A percentile compares a stretch with the other conserved stretches of the same genome.
These are phyloP conservation scores for Tricholoma flavovirens DNA, from an alignment of 768 basidiomycete species.

Conservation along the genomic window DNA sequence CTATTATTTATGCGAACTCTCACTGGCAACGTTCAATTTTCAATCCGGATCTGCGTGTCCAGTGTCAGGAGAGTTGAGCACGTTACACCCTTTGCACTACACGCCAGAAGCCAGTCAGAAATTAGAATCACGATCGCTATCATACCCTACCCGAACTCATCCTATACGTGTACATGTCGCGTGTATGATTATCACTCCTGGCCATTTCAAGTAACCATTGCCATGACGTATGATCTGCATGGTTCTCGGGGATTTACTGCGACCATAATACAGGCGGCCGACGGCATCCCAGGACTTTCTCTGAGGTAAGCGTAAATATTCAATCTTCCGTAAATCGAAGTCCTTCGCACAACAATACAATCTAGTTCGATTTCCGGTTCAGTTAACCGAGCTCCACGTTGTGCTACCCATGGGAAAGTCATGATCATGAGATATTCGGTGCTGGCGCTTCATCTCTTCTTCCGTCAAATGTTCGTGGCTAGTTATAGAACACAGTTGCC, in stretches of 20 bases:
- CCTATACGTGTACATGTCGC: too few species aligned
- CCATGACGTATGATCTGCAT: background rate
- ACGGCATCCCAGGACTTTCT: too few species aligned
- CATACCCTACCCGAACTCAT: background rate
- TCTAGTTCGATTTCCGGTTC: background rate
- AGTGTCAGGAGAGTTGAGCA: too few species aligned
- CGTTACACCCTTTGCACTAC: too few species aligned
- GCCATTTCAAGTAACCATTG: background rate
- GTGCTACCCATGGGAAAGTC: slow-evolving; percentile 13
- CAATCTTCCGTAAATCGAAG: background rate
- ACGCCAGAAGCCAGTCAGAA: too few species aligned
- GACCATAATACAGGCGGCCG: too few species aligned
- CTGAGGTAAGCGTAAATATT: background rate
- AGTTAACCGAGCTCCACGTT: background rate
- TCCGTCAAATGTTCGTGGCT: slow-evolving; percentile 14
- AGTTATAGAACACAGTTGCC: slow-evolving; percentile 8
- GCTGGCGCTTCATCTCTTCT: slow-evolving; percentile 16
- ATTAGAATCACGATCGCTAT: too few species aligned
- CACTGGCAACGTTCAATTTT: too few species aligned
- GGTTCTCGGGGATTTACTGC: too few species aligned
- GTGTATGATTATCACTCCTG: background rate
- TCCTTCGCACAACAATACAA: background rate
- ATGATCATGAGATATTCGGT: too few species aligned
- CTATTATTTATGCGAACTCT: too few species aligned
- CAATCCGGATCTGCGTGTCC: too few species aligned